These are phyloP conservation scores for Heterobasidion occidentale DNA, from an alignment of 1,284 basidiomycete species.

Conservation along the genomic window DNA sequence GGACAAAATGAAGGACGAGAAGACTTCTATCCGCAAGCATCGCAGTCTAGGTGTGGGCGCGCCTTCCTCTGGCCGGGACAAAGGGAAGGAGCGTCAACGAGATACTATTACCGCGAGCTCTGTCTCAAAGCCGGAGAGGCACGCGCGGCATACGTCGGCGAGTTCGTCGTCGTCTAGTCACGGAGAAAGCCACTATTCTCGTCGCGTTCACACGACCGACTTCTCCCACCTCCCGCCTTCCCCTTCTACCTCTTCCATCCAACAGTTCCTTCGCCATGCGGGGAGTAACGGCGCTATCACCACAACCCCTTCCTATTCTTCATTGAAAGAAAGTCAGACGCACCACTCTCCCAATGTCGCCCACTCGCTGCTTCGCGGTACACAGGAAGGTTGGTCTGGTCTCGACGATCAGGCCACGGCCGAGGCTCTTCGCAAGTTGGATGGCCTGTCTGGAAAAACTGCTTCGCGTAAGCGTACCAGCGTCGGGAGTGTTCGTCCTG, in stretches of 20 bases:
- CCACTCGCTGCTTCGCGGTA: conserved; percentile 71
- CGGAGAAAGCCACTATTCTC: conserved; percentile 38
- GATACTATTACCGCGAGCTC: conserved; percentile 50
- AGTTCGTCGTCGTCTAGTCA: conserved; percentile 59
- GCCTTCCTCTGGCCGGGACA: conserved; percentile 33
- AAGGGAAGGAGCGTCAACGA: conserved; percentile 55
- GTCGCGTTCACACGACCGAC: conserved; percentile 62
- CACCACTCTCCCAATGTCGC: conserved; percentile 63
- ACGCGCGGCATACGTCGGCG: conserved; percentile 57
- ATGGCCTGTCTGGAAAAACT: conserved; percentile 73
- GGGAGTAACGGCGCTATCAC: conserved; percentile 35
- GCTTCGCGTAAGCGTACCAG: conserved; percentile 42
- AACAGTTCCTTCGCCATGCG: conserved; percentile 68
- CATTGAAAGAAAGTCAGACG: conserved; percentile 33
- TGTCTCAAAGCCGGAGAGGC: conserved; percentile 29
- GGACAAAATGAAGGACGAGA: conserved; percentile 43
- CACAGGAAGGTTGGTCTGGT: conserved; percentile 79
- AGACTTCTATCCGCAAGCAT: conserved; percentile 53
- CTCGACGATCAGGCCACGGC: conserved; percentile 83
- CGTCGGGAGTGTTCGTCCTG: conserved; percentile 10
- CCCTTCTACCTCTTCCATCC: conserved; percentile 78
- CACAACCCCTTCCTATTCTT: conserved; percentile 34
- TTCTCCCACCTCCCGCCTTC: conserved; percentile 86
- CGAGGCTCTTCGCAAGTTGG: conserved; percentile 89
- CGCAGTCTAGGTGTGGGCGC: conserved; percentile 57